Conservation (phyloP, 2,329 filamentous ascomycete species). For the Phialemoniopsis sp. region DNA sequence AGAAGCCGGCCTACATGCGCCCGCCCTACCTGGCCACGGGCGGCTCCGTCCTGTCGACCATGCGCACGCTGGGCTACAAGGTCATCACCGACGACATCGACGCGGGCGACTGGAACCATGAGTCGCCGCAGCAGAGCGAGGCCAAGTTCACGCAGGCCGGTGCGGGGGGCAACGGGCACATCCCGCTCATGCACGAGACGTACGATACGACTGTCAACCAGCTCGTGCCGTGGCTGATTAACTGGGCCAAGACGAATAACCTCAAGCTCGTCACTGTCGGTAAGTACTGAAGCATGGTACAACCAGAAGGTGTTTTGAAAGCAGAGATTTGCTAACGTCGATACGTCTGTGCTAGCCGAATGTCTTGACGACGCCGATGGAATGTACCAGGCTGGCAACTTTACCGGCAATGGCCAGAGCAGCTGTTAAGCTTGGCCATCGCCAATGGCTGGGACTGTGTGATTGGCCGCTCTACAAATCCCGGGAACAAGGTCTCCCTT, state of each 20-base stretch:
- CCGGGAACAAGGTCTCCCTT: no score
- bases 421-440: conserved; percentile 25
- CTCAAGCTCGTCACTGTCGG: conserved; percentile 45
- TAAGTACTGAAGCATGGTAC: no score
- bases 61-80: conserved; percentile 49
- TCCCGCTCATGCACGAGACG: conserved; percentile 55
- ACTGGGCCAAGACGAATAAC: conserved; percentile 44
- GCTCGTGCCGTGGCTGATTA: conserved; percentile 44
- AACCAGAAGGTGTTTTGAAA: no score
- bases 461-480: no score
- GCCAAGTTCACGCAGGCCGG: conserved; percentile 43
- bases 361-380: conserved; percentile 34
- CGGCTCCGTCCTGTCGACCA: conserved; percentile 33
- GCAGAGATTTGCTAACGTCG: no score
- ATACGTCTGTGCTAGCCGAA: conserved; percentile 27
- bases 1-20: conserved; percentile 45
- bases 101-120: conserved; percentile 56
- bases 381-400: conserved; percentile 33
- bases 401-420: conserved; percentile 25
- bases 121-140: conserved; percentile 45
- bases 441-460: no score
- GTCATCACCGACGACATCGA: conserved; percentile 59
- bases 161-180: conserved; percentile 40
- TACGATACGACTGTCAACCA: conserved; percentile 43
- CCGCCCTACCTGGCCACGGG: conserved; percentile 45